Evolutionary conservation across 495 filamentous ascomycete genomes (phyloP), one percentile per base, ranked within the genome.

Genomic region (Lichenothelia convexa): DNA sequence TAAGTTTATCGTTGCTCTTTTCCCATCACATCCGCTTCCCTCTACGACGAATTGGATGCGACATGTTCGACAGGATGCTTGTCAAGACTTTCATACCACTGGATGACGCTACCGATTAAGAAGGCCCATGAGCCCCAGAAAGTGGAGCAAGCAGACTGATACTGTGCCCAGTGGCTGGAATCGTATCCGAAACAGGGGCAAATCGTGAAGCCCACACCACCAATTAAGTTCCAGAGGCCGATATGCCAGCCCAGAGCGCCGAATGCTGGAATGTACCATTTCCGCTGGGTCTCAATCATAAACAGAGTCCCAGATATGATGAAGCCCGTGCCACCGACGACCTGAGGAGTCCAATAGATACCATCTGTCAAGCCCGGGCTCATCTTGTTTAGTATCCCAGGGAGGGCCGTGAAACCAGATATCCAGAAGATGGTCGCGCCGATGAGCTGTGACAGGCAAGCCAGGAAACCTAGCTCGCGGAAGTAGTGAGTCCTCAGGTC

Each of bases 81-180:
- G 26, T 64, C 54, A 42, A 76, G 41, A 49, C 64, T 67, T 46
- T 77, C 73, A 48, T 70, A 78, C 68, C 68, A 73, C 58, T 78
- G 75, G 18, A 78, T 58, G 5, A 51, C 51, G 41, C 69, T 74
- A 0, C 72, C 74, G 30, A 78, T 67, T 50, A 80, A 57, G 42
- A 80, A 81, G 18, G 73, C 72, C 71, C 71, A 78, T 3, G 63
- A 68, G 0, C 75, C 77, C 63, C 75, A 73, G 43, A 80, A 79
- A 0, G 75, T 79, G 22, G 68, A 62, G 35, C 74, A 48, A 6
- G 51, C 57, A 5, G 65, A 52, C 41, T 77, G 65, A 43, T 76
- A 78, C 31, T 64, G 57, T 11, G 65, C 57, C 30, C 67, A 62
- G n/a, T 60, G 60, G 6, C 56, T 49, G 12, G 45, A 42, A 29